Conservation (phyloP, 192 early-diverging fungal species). For the Linnemannia elongata region DNA sequence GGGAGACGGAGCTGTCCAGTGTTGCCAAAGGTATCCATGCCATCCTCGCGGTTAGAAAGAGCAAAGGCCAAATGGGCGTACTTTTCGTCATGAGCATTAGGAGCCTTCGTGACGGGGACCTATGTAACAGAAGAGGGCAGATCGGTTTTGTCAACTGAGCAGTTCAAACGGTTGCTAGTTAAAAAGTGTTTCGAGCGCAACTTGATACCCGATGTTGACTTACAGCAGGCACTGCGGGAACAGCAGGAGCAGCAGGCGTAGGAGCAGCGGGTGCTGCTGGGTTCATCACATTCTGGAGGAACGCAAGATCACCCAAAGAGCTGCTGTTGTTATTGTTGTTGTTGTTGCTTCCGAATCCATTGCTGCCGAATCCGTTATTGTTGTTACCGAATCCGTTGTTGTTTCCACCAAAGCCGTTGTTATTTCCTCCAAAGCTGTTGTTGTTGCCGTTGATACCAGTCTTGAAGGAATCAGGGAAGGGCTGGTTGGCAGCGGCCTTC, state of each 20-base stretch:
- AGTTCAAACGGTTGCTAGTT: not conserved
- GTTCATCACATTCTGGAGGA: conserved; percentile 34
- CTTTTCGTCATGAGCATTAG: conserved; percentile 42
- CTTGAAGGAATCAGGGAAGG: conserved; percentile 30
- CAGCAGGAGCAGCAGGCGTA: not conserved
- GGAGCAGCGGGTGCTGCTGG: not conserved
- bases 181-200: not conserved
- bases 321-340: conserved; percentile 38
- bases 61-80: conserved; percentile 47
- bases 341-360: conserved; percentile 7
- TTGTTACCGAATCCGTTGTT: conserved; percentile 15
- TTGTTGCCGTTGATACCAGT: conserved; percentile 2
- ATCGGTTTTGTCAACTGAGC: not conserved
- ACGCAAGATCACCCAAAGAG: conserved; percentile 38
- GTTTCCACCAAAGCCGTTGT: not conserved
- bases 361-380: conserved; percentile 24
- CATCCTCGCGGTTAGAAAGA: conserved; percentile 57
- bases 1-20: conserved; percentile 53
- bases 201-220: not conserved
- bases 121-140: not conserved
- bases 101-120: conserved; percentile 8
- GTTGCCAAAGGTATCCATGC: conserved; percentile 66
- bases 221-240: not conserved
- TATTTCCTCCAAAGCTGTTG: conserved; percentile 8
- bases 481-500: conserved; percentile 32